phyloP scores from a whole-genome alignment of 208 protist genomes.

The Trypanosomatidae sp. region DNA sequence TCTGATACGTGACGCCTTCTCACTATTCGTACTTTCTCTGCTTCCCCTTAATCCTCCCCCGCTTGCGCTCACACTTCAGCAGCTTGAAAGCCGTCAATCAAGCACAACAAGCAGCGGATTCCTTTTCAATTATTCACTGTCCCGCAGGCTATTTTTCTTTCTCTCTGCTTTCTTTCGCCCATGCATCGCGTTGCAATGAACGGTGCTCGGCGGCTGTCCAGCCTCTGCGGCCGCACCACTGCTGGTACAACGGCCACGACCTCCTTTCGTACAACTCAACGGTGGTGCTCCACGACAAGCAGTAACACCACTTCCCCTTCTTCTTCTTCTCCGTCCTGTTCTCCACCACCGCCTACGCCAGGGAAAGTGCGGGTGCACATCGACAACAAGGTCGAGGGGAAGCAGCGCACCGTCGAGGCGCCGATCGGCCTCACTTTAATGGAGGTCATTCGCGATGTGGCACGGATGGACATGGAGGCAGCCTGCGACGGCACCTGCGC shows the following conservation, averaged over 20 bases:
- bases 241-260: no score
- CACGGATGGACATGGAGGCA: slow-evolving; percentile 94
- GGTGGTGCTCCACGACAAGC: neutral
- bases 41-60: no score
- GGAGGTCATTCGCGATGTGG: slow-evolving; percentile 90
- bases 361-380: slow-evolving; percentile 48
- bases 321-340: neutral
- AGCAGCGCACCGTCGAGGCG: slow-evolving; percentile 33
- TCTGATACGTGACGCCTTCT: no score
- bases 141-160: no score
- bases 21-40: no score
- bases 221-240: neutral
- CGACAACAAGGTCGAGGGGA: slow-evolving; percentile 25
- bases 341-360: slow-evolving; percentile 7
- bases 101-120: no score
- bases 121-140: no score
- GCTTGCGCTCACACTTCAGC: no score
- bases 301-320: no score
- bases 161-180: no score
- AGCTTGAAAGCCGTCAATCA: no score
- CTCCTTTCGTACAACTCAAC: neutral
- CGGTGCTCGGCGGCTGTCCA: neutral
- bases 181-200: neutral
- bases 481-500: slow-evolving; percentile 96
- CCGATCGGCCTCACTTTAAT: slow-evolving; percentile 84